These are phyloP conservation scores for Hericium rajendrae DNA, from an alignment of 768 basidiomycete genomes.

Conservation along the genomic window DNA sequence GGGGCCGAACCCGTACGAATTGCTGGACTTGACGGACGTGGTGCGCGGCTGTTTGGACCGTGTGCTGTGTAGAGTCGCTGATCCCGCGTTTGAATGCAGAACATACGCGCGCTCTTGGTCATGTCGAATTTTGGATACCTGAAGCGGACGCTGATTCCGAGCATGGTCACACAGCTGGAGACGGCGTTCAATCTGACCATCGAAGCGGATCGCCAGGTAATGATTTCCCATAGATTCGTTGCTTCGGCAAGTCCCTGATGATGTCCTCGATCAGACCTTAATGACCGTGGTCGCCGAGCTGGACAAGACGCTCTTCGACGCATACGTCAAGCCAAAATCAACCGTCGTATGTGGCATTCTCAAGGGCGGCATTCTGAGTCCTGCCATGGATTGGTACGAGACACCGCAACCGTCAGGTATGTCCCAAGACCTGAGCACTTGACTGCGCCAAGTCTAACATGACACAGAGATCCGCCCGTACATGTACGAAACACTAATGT, in stretches of 20 bases:
- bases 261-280: slow-evolving; percentile 40
- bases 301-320: slow-evolving; percentile 83
- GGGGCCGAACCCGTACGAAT: slow-evolving; percentile 41
- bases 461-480: slow-evolving; percentile 83
- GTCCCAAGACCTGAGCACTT: slow-evolving; percentile 12
- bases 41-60: slow-evolving; percentile 30
- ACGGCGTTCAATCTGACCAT: slow-evolving; percentile 63
- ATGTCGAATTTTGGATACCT: slow-evolving; percentile 83
- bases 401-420: slow-evolving; percentile 85
- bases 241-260: background rate
- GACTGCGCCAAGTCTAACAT: background rate
- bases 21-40: slow-evolving; percentile 51
- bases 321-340: slow-evolving; percentile 79
- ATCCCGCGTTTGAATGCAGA: slow-evolving; percentile 34
- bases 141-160: slow-evolving; percentile 58
- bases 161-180: slow-evolving; percentile 74
- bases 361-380: slow-evolving; percentile 69
- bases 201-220: slow-evolving; percentile 61
- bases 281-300: slow-evolving; percentile 72
- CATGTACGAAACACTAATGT: slow-evolving; percentile 83
- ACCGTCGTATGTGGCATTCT: slow-evolving; percentile 56
- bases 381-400: slow-evolving; percentile 87
- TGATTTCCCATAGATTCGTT: background rate
- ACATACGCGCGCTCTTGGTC: slow-evolving; percentile 78
- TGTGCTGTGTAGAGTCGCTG: background rate